phyloP scores from a whole-genome alignment of 1,284 basidiomycete species.

The Trichosporon sp. region DNA sequence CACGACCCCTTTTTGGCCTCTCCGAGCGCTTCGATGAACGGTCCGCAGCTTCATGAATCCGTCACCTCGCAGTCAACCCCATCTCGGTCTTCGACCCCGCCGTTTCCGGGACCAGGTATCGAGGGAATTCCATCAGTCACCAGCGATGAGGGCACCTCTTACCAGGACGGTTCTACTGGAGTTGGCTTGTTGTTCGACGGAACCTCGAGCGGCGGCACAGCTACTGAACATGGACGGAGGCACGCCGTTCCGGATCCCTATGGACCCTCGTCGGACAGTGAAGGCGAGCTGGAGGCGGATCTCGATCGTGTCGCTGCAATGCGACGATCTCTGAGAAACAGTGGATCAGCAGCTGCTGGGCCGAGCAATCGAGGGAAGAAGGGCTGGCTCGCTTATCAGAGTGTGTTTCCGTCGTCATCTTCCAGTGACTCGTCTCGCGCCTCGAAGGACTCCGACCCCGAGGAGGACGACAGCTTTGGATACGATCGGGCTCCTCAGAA shows the following conservation, averaged over 20 bases:
- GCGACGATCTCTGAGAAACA: conserved; percentile 26
- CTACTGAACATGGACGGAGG: not conserved
- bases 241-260: conserved; percentile 38
- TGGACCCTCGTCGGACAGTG: conserved; percentile 32
- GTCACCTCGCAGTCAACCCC: conserved; percentile 24
- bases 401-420: conserved; percentile 43
- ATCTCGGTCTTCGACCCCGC: conserved; percentile 32
- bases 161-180: conserved; percentile 23
- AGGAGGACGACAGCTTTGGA: conserved; percentile 19
- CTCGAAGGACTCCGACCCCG: conserved; percentile 38
- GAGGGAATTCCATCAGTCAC: conserved; percentile 37
- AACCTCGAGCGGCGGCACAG: not conserved
- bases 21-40: conserved; percentile 27
- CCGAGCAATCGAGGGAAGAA: conserved; percentile 23
- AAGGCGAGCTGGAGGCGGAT: conserved; percentile 29
- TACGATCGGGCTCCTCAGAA: not conserved
- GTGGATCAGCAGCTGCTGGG: not conserved
- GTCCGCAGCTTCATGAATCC: conserved; percentile 30
- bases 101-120: conserved; percentile 40
- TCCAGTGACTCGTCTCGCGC: conserved; percentile 31
- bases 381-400: conserved; percentile 49
- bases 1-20: conserved; percentile 43
- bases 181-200: conserved; percentile 31
- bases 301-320: conserved; percentile 34
- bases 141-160: not conserved